Evolutionary conservation across 2,329 filamentous ascomycete species (phyloP), one percentile per base, ranked within the genome.

Genomic region (Cladosporium oxysporum): DNA sequence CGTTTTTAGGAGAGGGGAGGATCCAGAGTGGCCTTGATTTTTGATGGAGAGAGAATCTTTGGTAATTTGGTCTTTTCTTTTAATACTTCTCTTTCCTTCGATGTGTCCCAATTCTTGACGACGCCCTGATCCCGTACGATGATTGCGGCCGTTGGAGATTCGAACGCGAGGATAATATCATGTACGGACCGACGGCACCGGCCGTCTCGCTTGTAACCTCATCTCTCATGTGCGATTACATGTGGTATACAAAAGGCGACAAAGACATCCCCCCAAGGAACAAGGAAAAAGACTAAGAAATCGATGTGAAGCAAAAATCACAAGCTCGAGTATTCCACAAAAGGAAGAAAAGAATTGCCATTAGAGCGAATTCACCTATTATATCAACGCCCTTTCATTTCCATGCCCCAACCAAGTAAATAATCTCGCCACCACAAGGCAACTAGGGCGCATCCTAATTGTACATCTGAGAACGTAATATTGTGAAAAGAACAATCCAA

Each of bases 1-100:
- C 49, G 87, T 96, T 59, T 99, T 95, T 77, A 86, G 90, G 74
- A 88, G 95, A 69, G 80, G 90, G 68, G 88, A 91, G 75, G 90
- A 97, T 81, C 93, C 92, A 8, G 84, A 86, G 21, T 96, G 92
- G 92, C 87, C 82, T 59, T 69, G 64, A 67, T 31, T 11, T 26
- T 26, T 44, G 37, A 44, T 18, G 10, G 37, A n/a, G 37, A 47
- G 41, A 47, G 41, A 18, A 18, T 41, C 10, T 47, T 47, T 12
- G n/a, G 41, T 47, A 21, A 12, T 35, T 35, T 35, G 10, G 3
- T 35, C 21, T 18, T 11, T 11, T 47, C n/a, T n/a, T n/a, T n/a
- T n/a, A n/a, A n/a, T 12, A n/a, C 21, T 12, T 21, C 11, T 35
- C 6, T 35, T 33, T 8, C 10, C 8, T 23, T 44, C 6, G 1